Evolutionary conservation across 257 asterid genomes (phyloP).

Genomic region (Solanum tacnaense): DNA sequence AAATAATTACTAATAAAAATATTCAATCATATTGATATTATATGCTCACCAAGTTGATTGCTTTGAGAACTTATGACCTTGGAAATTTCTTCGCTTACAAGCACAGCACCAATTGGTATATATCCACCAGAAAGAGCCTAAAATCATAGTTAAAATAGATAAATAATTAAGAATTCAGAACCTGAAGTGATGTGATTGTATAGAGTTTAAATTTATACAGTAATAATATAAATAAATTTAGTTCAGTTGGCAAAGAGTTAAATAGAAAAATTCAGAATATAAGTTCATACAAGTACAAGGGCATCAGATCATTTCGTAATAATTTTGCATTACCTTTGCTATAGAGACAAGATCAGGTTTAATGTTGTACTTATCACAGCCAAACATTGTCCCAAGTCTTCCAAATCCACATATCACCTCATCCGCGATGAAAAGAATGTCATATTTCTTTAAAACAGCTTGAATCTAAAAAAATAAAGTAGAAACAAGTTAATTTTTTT

Average conservation of each 20-base stretch:
- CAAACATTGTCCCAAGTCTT: neutral
- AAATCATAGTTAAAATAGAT: neutral
- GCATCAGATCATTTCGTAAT: no score
- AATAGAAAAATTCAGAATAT: no score
- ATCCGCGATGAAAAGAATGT: neutral
- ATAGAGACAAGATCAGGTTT: slow-evolving; percentile 87
- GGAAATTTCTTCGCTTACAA: slow-evolving; percentile 59
- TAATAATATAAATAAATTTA: no score
- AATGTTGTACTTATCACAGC: slow-evolving; percentile 41
- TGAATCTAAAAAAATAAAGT: neutral
- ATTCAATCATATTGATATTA: neutral
- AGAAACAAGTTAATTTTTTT: no score
- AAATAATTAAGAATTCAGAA: neutral
- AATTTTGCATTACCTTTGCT: slow-evolving; percentile 42
- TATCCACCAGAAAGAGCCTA: slow-evolving; percentile 95
- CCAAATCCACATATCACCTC: neutral
- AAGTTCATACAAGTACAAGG: no score
- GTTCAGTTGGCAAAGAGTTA: fast-evolving
- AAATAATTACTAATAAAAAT: no score
- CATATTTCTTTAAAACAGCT: neutral
- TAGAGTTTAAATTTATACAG: neutral
- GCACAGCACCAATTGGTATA: slow-evolving; percentile 92
- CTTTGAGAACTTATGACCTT: slow-evolving; percentile 82
- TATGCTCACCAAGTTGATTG: slow-evolving; percentile 59
- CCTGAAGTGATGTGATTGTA: no score